Conservation (phyloP, 495 filamentous ascomycete species). For the Trichoderma parareesei region DNA sequence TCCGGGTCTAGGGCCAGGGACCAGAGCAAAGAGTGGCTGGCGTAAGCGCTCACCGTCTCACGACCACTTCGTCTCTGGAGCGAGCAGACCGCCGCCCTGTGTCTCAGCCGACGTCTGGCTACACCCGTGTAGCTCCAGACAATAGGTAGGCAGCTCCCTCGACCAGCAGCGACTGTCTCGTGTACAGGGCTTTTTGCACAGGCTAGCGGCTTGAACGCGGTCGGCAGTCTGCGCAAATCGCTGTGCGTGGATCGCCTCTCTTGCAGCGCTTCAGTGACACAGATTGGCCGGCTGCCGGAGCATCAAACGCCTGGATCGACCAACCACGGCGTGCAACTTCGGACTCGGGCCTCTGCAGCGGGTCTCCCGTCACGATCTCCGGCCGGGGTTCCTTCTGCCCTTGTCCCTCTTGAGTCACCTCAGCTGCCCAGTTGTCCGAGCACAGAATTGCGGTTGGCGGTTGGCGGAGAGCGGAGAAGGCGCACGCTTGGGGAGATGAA, state of each 20-base stretch:
- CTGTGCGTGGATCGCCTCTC: background rate
- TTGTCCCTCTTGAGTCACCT: background rate
- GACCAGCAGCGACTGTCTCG: no score
- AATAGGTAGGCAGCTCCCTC: no score
- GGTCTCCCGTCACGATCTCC: background rate
- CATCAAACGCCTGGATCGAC: no score
- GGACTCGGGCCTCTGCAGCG: background rate
- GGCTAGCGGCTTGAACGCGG: background rate
- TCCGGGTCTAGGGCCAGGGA: background rate
- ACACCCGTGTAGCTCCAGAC: no score
- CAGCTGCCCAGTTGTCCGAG: background rate
- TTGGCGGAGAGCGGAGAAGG: conserved; percentile 5
- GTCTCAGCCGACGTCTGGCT: no score
- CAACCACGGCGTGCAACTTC: background rate
- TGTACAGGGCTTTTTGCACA: background rate
- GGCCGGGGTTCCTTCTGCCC: background rate
- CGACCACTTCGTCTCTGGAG: no score
- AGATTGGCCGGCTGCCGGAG: no score
- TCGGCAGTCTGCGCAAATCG: background rate
- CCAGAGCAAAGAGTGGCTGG: no score
- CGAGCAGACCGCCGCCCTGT: no score
- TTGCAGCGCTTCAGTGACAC: background rate
- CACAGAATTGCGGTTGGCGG: conserved; percentile 7
- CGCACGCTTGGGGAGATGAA: conserved; percentile 5
- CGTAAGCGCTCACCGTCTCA: no score